Percentiles rank a stretch among this genome's conserved stretches.
Conservation (phyloP, 495 filamentous ascomycete species). For the Apodospora peruviana region DNA sequence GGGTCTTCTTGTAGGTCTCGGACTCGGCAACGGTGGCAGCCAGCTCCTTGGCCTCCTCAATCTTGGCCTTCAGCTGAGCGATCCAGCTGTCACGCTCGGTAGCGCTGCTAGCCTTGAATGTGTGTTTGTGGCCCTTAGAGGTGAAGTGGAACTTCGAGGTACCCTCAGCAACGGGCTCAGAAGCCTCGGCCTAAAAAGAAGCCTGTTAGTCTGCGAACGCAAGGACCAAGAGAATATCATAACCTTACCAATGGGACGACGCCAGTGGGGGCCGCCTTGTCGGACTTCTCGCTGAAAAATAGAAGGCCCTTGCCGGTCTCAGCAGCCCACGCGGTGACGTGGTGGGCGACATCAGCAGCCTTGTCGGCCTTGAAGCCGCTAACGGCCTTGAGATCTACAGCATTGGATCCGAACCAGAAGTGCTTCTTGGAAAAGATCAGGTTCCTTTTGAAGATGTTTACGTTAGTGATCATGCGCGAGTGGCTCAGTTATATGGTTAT, state of each 20-base stretch:
- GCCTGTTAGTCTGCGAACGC: slow-evolving; percentile 12
- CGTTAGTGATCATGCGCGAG: neutral
- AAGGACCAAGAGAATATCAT: neutral
- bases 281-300: slow-evolving; percentile 79
- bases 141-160: slow-evolving; percentile 78
- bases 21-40: slow-evolving; percentile 61
- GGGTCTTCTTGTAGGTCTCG: slow-evolving; percentile 73
- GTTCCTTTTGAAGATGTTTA: slow-evolving; percentile 34
- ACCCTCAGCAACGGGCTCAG: slow-evolving; percentile 70
- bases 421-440: slow-evolving; percentile 46
- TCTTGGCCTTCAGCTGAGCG: slow-evolving; percentile 67
- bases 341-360: slow-evolving; percentile 66
- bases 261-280: slow-evolving; percentile 73
- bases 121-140: slow-evolving; percentile 79
- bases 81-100: slow-evolving; percentile 91
- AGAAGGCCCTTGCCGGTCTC: slow-evolving; percentile 94
- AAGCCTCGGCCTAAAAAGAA: slow-evolving; percentile 63
- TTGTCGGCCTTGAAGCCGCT: slow-evolving; percentile 79
- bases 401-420: slow-evolving; percentile 89
- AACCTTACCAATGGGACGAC: slow-evolving; percentile 76
- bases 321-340: slow-evolving; percentile 78
- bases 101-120: slow-evolving; percentile 68
- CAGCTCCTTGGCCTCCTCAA: slow-evolving; percentile 69
- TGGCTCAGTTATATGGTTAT: too few species aligned
- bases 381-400: slow-evolving; percentile 70